Evolutionary conservation across 768 basidiomycete species (phyloP), one percentile per base, ranked within the genome.

Genomic region (Hypholoma fasciculare): DNA sequence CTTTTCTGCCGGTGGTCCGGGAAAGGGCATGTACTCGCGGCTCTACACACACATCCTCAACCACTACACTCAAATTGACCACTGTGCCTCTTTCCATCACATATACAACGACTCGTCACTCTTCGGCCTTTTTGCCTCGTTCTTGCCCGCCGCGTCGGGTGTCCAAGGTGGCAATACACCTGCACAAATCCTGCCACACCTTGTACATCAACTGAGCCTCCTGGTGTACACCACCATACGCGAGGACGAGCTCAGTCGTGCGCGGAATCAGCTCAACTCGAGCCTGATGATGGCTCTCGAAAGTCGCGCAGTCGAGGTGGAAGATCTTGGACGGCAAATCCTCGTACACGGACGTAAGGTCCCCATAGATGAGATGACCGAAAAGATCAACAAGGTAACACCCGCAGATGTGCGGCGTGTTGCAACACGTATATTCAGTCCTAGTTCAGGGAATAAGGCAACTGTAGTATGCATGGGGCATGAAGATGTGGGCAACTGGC

Each of bases 1-100:
- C 70, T 99, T 99, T 81, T 97, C 95, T 37, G 96, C 96, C 14
- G 92, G 96, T 62, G 96, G 96, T 3, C 96, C 96, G 2, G 96
- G 96, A 14, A 98, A 98, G 77, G 96, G 96, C 65, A 98, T 98
- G 96, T 98, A 97, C 80, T 94, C 95, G 36, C 89, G 96, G 23
- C 76, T 98, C 27, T 98, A 98, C 77, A 96, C 94, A 9, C 88
- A 94, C 69, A 94, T 98, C 66, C 86, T 98, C 57, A 98, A 98
- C 71, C 90, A 92, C 68, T 92, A 94, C 77, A 85, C 94, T 51
- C 88, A 92, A 67, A 84, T 98, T 66, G 96, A 98, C 72, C 93
- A 95, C 72, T 98, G 96, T 71, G 89, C 92, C 8, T 89, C 93
- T 17, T 98, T 97, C 88, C 95, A 98, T 71, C 96, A 98, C 74